phyloP scores from a whole-genome alignment of 2,329 filamentous ascomycete genomes.

The Botrytis cinerea region DNA sequence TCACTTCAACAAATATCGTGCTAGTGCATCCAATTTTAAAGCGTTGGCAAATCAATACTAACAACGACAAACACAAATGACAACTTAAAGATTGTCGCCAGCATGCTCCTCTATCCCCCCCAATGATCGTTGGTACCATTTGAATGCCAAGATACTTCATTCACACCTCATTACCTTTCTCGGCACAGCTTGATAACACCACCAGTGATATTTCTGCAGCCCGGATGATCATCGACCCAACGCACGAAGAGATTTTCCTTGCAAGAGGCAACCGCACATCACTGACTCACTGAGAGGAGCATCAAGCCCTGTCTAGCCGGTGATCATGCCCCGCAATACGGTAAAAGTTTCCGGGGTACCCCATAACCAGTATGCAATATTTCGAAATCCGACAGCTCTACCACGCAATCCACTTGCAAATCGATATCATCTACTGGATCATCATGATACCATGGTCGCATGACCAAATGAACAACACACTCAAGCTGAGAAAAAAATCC shows the following conservation, averaged over 20 bases:
- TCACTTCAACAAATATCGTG: background rate
- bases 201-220: background rate
- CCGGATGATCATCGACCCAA: slow-evolving; percentile 1
- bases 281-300: background rate
- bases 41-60: background rate
- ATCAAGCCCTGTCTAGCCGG: background rate
- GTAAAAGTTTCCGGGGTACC: slow-evolving; percentile 2
- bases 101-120: background rate
- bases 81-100: background rate
- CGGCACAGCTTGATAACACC: background rate
- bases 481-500: background rate
- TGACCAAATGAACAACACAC: slow-evolving; percentile 10
- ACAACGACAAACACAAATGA: slow-evolving; percentile 1
- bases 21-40: background rate
- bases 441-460: background rate
- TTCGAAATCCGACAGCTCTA: background rate
- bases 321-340: slow-evolving; percentile 11
- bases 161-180: background rate
- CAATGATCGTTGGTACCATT: background rate
- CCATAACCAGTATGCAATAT: background rate
- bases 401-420: background rate
- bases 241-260: slow-evolving; percentile 1
- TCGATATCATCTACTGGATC: background rate
- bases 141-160: background rate
- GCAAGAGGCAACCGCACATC: background rate